Base-by-base conservation (phyloP, 805 yeast genomes). In the Metschnikowia continentalis region DNA sequence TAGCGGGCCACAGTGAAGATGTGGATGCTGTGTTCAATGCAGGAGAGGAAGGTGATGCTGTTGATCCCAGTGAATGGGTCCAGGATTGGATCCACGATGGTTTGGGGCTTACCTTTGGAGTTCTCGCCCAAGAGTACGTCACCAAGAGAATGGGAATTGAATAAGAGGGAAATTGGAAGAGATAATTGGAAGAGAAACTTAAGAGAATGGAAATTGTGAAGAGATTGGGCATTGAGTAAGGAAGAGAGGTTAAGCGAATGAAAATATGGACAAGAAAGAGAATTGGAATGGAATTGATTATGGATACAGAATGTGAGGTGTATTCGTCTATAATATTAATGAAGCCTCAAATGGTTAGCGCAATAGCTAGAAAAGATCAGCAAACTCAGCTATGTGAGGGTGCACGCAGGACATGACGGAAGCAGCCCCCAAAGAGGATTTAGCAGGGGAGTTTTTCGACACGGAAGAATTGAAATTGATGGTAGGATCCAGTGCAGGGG, bases 101-200 rank as follows among this genome's bases (percentile, higher is more conserved):
- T 0, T 74, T 94, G 47, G 82, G 82, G 17, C 77, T 90, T 55
- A 76, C 90, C 15, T 80, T 94, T 56, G 98, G 97, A 15, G 86
- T 88, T 1, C 72, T 89, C 33, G 96, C 97, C 1, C 98, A 94
- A 67, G 81, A 84, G 62, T 94, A 94, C 66, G 95, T 94, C 42
- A 83, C 91, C 43, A 84, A 83, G 66, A 79, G 99, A 68, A 94
- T 94, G 96, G 94, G 91, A 0, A 72, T 77, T 22, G 20, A 22
- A 19, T 11, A 14, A 37, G 6, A 7, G 41, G 7, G 22, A 1
- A 37, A 13, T 11, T 11, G 13, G 8, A 22, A 6, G 22, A 22
- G 22, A 22, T 22, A 1, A 22, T 22, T 22, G 22, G 22, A 22
- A 6, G 23, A 22, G 23, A 22, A 4, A 2, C 22, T 22, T 5